A percentile compares a stretch with the other conserved stretches of the same genome.
Conservation (phyloP, 371 early-diverging fungal genomes). For the Syncephalastrum contaminatum region DNA sequence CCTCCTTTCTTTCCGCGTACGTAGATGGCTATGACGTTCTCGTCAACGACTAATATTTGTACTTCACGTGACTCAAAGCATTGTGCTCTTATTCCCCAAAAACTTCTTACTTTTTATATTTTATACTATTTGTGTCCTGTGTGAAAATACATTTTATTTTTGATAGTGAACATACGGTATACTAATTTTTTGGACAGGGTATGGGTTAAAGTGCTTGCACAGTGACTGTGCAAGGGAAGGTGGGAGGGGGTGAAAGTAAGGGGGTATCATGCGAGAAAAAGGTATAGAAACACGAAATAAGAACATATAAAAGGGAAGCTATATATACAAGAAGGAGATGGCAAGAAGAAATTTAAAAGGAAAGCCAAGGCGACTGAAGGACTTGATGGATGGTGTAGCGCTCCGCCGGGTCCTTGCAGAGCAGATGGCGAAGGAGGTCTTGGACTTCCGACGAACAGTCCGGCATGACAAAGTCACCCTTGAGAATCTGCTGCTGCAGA, state of each 20-base stretch:
- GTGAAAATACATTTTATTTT: too few relatives aligned
- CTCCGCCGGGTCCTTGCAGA: conserved; percentile 21
- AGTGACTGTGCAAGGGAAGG: conserved; percentile 1
- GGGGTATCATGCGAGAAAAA: background rate
- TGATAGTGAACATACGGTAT: too few relatives aligned
- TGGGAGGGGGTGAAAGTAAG: background rate
- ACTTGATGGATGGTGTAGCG: conserved; percentile 25
- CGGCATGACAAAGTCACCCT: conserved; percentile 48
- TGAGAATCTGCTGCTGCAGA: conserved; percentile 64
- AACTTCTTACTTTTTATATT: too few relatives aligned
- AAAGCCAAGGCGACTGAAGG: conserved; percentile 31
- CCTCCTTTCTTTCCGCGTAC: background rate
- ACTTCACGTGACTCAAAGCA: conserved; percentile 1
- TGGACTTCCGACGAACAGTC: conserved; percentile 20
- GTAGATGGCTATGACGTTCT: conserved; percentile 42
- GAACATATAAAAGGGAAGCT: conserved; percentile 2
- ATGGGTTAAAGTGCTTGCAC: background rate
- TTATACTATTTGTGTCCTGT: too few relatives aligned
- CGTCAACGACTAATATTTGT: conserved; percentile 26
- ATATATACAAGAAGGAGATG: conserved; percentile 5
- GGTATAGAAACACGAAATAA: too few relatives aligned
- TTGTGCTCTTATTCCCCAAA: too few relatives aligned
- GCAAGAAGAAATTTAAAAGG: conserved; percentile 3
- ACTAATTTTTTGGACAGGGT: background rate
- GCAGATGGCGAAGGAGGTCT: conserved; percentile 22